Percentiles rank a stretch among this genome's conserved stretches.
Conservation (phyloP, 2,329 filamentous ascomycete genomes). For the Coniochaeta pulveracea region DNA sequence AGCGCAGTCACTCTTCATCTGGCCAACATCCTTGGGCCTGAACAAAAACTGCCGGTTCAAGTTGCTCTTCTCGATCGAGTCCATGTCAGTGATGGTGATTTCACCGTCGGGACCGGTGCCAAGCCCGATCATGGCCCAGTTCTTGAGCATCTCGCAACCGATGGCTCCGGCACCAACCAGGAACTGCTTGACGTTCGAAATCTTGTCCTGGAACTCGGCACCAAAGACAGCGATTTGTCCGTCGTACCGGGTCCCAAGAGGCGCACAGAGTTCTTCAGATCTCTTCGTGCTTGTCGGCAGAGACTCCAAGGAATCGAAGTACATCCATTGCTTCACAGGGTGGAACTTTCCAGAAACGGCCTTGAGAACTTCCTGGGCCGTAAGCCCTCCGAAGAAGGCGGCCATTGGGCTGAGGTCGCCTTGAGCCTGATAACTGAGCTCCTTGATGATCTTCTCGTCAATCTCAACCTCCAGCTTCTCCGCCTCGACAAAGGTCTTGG, state of each 20-base stretch:
- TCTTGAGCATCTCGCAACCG: conserved; percentile 98
- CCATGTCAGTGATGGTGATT: conserved; percentile 93
- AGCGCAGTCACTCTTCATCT: conserved; percentile 93
- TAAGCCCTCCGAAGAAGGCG: conserved; percentile 86
- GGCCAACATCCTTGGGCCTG: conserved; percentile 83
- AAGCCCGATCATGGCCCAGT: conserved; percentile 98
- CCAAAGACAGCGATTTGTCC: conserved; percentile 96
- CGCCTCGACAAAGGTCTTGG: conserved; percentile 61
- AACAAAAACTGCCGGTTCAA: conserved; percentile 96
- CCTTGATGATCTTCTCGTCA: conserved; percentile 84
- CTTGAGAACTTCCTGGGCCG: conserved; percentile 92
- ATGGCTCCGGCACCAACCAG: conserved; percentile 94
- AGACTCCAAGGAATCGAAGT: conserved; percentile 97
- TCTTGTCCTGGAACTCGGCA: conserved; percentile 84
- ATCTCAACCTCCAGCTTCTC: conserved; percentile 73
- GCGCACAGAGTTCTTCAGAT: conserved; percentile 80
- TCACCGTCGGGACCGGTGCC: conserved; percentile 79
- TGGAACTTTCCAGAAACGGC: conserved; percentile 96
- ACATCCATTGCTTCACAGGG: conserved; percentile 91
- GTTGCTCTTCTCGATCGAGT: conserved; percentile 98
- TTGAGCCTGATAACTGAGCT: conserved; percentile 86
- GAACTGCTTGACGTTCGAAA: conserved; percentile 84
- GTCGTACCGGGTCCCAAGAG: conserved; percentile 78
- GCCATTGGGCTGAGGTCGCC: conserved; percentile 89
- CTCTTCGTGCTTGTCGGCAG: conserved; percentile 65